A percentile compares a stretch with the other conserved stretches of the same genome.
Evolutionary conservation across 108 stramenopile genomes (phyloP).

Genomic region (Stephanodiscus triporus): DNA sequence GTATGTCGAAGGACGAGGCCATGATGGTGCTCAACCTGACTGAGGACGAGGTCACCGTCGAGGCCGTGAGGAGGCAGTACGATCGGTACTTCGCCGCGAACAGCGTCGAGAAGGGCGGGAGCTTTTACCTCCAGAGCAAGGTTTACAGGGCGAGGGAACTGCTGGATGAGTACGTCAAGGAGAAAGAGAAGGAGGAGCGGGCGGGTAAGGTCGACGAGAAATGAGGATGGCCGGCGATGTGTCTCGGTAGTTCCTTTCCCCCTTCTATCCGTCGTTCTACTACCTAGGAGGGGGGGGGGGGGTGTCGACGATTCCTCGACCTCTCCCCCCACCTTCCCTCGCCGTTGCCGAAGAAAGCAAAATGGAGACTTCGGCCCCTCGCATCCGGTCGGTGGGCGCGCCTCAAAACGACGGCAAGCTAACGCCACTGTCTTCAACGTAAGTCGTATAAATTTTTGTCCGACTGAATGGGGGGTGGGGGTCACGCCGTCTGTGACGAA

Average conservation of each 20-base stretch:
- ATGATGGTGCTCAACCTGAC: constrained; percentile 69
- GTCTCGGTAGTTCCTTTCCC: not conserved
- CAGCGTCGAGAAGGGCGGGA: constrained; percentile 91
- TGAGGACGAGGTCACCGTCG: constrained; percentile 56
- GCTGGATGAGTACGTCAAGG: constrained; percentile 72
- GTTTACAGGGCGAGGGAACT: constrained; percentile 94
- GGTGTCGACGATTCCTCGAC: not conserved
- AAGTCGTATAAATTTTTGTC: too few species aligned
- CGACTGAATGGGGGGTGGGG: not conserved
- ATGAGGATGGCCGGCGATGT: not conserved
- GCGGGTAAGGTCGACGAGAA: constrained; percentile 38
- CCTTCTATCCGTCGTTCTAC: too few species aligned
- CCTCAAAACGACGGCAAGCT: too few species aligned
- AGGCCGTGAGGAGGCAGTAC: constrained; percentile 70
- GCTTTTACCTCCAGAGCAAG: constrained; percentile 98
- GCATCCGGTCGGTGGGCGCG: too few species aligned
- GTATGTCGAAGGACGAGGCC: constrained; percentile 70
- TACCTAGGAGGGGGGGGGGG: not conserved
- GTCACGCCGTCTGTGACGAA: constrained; percentile 22
- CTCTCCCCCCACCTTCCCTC: not conserved
- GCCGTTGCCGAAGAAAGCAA: too few species aligned
- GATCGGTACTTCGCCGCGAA: constrained; percentile 94
- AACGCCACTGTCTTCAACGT: too few species aligned
- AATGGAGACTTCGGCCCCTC: not conserved
- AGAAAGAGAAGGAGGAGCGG: constrained; percentile 63